Evolutionary conservation across 768 basidiomycete genomes (phyloP).

Genomic region (Pulveroboletus sp.): DNA sequence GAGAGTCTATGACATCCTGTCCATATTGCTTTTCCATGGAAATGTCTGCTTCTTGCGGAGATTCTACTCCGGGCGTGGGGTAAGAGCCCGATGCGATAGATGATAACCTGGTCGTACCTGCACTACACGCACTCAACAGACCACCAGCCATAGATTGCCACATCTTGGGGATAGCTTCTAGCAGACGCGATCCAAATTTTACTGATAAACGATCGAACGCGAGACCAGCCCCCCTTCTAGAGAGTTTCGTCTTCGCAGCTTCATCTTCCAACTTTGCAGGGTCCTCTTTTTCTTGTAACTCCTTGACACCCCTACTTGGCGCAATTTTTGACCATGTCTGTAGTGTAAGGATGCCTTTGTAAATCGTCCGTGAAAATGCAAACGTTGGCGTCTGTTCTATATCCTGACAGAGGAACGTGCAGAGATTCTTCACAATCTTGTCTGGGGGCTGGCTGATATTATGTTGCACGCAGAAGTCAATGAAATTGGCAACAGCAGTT

Average conservation of each 20-base stretch:
- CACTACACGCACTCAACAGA: slow-evolving; percentile 58
- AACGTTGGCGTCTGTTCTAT: slow-evolving; percentile 87
- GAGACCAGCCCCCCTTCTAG: slow-evolving; percentile 78
- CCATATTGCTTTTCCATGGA: slow-evolving; percentile 70
- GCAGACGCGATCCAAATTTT: slow-evolving; percentile 66
- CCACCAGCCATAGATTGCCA: slow-evolving; percentile 91
- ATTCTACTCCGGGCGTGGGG: slow-evolving; percentile 35
- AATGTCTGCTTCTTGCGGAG: slow-evolving; percentile 53
- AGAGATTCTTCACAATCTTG: slow-evolving; percentile 96
- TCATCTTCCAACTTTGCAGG: slow-evolving; percentile 46
- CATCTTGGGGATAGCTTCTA: slow-evolving; percentile 85
- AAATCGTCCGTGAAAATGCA: slow-evolving; percentile 52
- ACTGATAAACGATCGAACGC: slow-evolving; percentile 77
- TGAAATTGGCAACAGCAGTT: slow-evolving; percentile 77
- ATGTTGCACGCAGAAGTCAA: slow-evolving; percentile 74
- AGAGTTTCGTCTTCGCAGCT: slow-evolving; percentile 58
- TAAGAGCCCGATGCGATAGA: background rate
- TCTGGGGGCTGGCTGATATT: slow-evolving; percentile 81
- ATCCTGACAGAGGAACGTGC: slow-evolving; percentile 95
- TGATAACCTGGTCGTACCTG: slow-evolving; percentile 44
- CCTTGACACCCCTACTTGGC: slow-evolving; percentile 33
- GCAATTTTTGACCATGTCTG: slow-evolving; percentile 38
- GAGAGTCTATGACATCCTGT: slow-evolving; percentile 87
- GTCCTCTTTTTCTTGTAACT: slow-evolving; percentile 41
- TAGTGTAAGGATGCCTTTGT: slow-evolving; percentile 77